Conservation (phyloP, 192 early-diverging fungal species). For the Coemansia sp. region DNA sequence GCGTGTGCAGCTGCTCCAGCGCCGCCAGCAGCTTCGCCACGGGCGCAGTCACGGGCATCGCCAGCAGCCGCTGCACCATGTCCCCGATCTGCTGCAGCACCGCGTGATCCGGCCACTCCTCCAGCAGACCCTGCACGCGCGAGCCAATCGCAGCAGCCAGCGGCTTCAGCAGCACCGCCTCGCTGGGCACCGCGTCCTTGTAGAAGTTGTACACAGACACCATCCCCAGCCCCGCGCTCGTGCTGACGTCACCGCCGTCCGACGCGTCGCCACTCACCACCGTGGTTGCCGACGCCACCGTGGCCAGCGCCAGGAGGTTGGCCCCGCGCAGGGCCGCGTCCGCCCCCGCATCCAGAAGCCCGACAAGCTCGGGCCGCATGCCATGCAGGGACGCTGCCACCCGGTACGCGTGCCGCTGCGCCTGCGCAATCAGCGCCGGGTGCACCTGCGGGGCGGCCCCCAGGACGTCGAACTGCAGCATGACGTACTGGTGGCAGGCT, state of each 20-base stretch:
- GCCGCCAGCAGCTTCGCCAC: constrained; percentile 89
- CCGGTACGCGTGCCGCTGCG: constrained; percentile 25
- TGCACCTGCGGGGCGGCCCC: constrained; percentile 10
- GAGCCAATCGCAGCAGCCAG: constrained; percentile 62
- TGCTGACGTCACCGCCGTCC: neutral
- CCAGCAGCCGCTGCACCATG: constrained; percentile 58
- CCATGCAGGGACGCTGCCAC: constrained; percentile 28
- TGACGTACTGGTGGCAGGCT: constrained; percentile 56
- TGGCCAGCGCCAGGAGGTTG: constrained; percentile 32
- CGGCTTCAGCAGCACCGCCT: constrained; percentile 66
- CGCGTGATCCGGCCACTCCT: constrained; percentile 90
- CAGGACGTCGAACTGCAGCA: constrained; percentile 48
- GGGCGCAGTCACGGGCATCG: constrained; percentile 75
- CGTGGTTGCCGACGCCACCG: constrained; percentile 15
- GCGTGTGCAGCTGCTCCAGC: constrained; percentile 82
- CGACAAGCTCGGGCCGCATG: constrained; percentile 14
- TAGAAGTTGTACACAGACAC: constrained; percentile 85
- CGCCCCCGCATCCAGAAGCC: neutral
- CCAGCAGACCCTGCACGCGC: constrained; percentile 62
- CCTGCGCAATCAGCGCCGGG: constrained; percentile 10
- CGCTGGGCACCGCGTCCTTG: constrained; percentile 71
- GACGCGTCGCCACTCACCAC: neutral
- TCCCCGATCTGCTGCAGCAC: constrained; percentile 76
- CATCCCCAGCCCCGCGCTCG: constrained; percentile 20
- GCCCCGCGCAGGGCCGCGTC: constrained; percentile 35